Evolutionary conservation across 1,284 basidiomycete species (phyloP), one percentile per base, ranked within the genome.

Genomic region (Phlebopus sp.): DNA sequence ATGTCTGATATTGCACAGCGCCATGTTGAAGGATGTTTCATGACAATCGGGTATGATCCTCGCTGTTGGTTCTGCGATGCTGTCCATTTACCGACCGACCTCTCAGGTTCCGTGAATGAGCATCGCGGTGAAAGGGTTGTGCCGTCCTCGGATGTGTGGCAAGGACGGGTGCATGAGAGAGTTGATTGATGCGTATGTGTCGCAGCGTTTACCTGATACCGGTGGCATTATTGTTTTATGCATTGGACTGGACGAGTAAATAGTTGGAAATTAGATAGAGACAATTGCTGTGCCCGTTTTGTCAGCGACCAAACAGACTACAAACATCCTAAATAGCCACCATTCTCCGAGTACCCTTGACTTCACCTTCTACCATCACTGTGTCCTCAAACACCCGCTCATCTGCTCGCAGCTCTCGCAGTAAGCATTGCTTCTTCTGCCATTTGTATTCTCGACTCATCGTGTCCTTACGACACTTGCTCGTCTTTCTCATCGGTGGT

Each of bases 341-440:
- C 68, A 55, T 60, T 45, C 10, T 59, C 53, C 45, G 23, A 37
- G 34, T 19, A 30, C 40, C 27, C 41, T 59, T 60, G 62, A 61
- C 73, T 77, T 73, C 64, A 64, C 69, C 72, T 67, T 67, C 64
- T 63, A 78, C 78, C 76, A 79, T 70, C 76, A 77, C 71, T 68
- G 36, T 5, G 38, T 31, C 29, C 17, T 31, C 38, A 42, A 54
- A 52, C 44, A 59, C 42, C 25, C 49, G 34, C n/a, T 23, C 51
- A 39, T 47, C 47, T 50, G 42, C 46, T 23, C 41, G 35, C 52
- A 52, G 52, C 54, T 50, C 54, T 52, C 50, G 46, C 54, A 57
- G 69, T 59, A 53, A 59, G 74, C 69, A 35, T 31, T 51, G 23
- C 42, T 47, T 39, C 39, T 30, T 32, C 32, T 36, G 27, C 14